Conservation (phyloP, 805 yeast species). For the Candida stauntonica region DNA sequence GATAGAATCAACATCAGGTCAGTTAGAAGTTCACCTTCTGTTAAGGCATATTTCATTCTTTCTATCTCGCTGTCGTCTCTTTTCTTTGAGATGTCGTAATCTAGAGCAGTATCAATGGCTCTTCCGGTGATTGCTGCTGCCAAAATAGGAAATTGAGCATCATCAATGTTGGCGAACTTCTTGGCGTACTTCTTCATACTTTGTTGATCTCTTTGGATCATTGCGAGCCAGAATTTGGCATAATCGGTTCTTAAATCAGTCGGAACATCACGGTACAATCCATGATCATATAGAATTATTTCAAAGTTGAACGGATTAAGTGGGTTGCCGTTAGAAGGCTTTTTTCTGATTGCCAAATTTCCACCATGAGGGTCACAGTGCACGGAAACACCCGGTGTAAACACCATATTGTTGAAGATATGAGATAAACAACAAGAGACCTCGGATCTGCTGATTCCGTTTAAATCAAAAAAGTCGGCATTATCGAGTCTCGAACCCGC, state of each 20-base stretch:
- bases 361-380: conserved; percentile 99
- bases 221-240: conserved; percentile 88
- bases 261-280: conserved; percentile 83
- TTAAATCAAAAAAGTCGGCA: conserved; percentile 52
- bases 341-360: conserved; percentile 73
- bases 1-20: conserved; percentile 78
- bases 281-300: conserved; percentile 90
- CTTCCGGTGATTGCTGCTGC: conserved; percentile 96
- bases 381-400: conserved; percentile 84
- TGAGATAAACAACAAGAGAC: conserved; percentile 86
- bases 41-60: conserved; percentile 59
- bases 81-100: conserved; percentile 51
- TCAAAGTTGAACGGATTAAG: conserved; percentile 71
- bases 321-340: conserved; percentile 24
- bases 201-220: conserved; percentile 63
- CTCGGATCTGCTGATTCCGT: conserved; percentile 67
- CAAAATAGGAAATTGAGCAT: conserved; percentile 75
- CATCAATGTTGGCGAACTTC: conserved; percentile 71
- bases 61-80: conserved; percentile 61
- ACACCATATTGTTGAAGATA: conserved; percentile 91
- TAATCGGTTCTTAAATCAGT: conserved; percentile 73
- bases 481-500: conserved; percentile 83
- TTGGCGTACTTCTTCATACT: conserved; percentile 72
- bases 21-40: conserved; percentile 59
- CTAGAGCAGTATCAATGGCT: conserved; percentile 70